These are phyloP conservation scores for Sarcodon aspratus DNA, from an alignment of 768 basidiomycete species.

Conservation along the genomic window DNA sequence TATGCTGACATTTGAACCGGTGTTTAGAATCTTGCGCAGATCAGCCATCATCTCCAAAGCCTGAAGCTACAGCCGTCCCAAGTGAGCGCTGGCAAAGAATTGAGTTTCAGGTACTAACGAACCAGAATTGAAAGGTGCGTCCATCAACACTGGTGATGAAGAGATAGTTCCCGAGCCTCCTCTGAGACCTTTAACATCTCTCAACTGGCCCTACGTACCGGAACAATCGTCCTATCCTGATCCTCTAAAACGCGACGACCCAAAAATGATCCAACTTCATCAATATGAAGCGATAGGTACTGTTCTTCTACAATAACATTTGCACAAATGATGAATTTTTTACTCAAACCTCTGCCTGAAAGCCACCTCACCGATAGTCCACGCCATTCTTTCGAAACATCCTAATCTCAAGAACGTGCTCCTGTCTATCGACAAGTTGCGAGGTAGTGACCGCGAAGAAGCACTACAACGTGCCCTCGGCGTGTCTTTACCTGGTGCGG, in stretches of 20 bases:
- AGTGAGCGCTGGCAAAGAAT: not conserved
- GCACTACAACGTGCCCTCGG: constrained; percentile 59
- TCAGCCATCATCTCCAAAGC: not conserved
- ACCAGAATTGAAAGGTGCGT: not conserved
- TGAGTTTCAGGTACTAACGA: not conserved
- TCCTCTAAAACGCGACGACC: constrained; percentile 78
- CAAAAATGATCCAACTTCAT: constrained; percentile 56
- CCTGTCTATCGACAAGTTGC: constrained; percentile 44
- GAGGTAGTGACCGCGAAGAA: constrained; percentile 53
- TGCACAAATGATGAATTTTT: not conserved
- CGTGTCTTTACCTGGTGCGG: constrained; percentile 30
- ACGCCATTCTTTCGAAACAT: constrained; percentile 39
- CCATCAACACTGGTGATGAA: not conserved
- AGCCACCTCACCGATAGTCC: constrained; percentile 62
- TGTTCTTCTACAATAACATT: not conserved
- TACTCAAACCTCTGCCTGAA: too few relatives aligned
- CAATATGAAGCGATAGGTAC: constrained; percentile 79
- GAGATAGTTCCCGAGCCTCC: constrained; percentile 9
- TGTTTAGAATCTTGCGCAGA: not conserved
- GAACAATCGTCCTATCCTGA: constrained; percentile 74
- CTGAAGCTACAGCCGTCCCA: not conserved
- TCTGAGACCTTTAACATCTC: constrained; percentile 57
- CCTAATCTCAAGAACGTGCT: constrained; percentile 42
- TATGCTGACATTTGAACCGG: not conserved
- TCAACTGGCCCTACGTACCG: constrained; percentile 82